Evolutionary conservation across 371 early-diverging fungal genomes (phyloP), one percentile per base, ranked within the genome.

Genomic region (Lichtheimia corymbifera): DNA sequence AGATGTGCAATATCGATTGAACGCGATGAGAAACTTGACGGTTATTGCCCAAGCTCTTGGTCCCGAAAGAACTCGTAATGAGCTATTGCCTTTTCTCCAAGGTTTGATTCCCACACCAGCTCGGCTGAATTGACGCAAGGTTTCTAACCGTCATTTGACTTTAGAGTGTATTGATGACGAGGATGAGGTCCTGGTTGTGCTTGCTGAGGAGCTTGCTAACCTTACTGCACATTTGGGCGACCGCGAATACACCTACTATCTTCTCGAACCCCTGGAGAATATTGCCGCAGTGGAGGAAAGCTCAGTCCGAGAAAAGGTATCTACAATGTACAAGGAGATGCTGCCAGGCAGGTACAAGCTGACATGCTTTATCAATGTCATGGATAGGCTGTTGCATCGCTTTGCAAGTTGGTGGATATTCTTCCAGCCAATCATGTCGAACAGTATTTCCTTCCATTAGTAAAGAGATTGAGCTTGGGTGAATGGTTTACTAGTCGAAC

Each of bases 401-500:
- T 96, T 59, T 90, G 88, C 71, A 92, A 92, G 72, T 86, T 97
- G 60, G 88, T 72, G 17, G 30, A 5, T 28, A 44, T 51, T n/a
- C 77, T 97, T 68, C 83, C 85, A 62, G 77, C 84, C 63, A 72
- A 78, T 42, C 97, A 97, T 61, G 73, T 96, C 55, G 96, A 96
- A 66, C 89, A 93, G 59, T 86, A 86, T 59, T 92, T 90, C 68
- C 81, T 97, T 18, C 97, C 97, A 28, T 84, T 97, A 62, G 73
- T 99, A 50, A 93, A 93, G 68, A 86, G 97, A 15, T 84, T 99
- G 50, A 86, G 93, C n/a, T 72, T 79, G 61, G 98, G 97, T 49
- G 97, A 96, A 71, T 99, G 99, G 99, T 99, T 99, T 70, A 97
- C 98, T 17, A 93, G 92, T 70, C 89, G 97, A 51, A 91, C 94